Conservation (phyloP, 331 rosid species). For the Ulmus americana region DNA sequence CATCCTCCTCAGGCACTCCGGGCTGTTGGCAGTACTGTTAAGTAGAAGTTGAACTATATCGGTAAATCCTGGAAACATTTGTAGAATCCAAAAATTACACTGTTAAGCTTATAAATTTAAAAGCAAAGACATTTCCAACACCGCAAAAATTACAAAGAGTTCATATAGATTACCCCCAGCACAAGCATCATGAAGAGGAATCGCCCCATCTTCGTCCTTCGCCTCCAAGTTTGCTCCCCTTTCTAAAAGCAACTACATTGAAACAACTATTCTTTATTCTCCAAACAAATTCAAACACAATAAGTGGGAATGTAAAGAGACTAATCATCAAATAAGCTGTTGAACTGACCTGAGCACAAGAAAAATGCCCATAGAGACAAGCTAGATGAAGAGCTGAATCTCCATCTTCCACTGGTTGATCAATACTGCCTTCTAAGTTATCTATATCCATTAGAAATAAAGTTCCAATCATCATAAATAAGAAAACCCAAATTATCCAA, state of each 20-base stretch:
- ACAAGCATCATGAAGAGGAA: slow-evolving; percentile 91
- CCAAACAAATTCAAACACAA: neutral
- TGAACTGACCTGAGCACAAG: slow-evolving; percentile 60
- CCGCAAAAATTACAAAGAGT: neutral
- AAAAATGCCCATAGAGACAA: slow-evolving; percentile 74
- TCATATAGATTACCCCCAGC: slow-evolving; percentile 63
- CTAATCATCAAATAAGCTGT: neutral
- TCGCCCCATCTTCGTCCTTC: slow-evolving; percentile 81
- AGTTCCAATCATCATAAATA: neutral
- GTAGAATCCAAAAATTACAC: neutral
- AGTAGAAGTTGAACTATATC: slow-evolving; percentile 70
- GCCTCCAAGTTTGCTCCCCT: slow-evolving; percentile 82
- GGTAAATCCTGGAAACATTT: slow-evolving; percentile 45
- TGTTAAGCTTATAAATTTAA: neutral
- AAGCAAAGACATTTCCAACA: neutral
- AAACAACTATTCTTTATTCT: slow-evolving; percentile 9
- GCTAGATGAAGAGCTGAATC: slow-evolving; percentile 83
- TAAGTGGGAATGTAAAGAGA: neutral
- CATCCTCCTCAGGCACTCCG: slow-evolving; percentile 60
- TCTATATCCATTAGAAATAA: slow-evolving; percentile 32
- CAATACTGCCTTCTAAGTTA: slow-evolving; percentile 66
- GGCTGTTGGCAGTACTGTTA: slow-evolving; percentile 32
- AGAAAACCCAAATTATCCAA: neutral
- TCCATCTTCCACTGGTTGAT: slow-evolving; percentile 93
- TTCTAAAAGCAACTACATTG: slow-evolving; percentile 71